Conservation (phyloP, 192 early-diverging fungal species). For the Gaertneriomyces sp. region DNA sequence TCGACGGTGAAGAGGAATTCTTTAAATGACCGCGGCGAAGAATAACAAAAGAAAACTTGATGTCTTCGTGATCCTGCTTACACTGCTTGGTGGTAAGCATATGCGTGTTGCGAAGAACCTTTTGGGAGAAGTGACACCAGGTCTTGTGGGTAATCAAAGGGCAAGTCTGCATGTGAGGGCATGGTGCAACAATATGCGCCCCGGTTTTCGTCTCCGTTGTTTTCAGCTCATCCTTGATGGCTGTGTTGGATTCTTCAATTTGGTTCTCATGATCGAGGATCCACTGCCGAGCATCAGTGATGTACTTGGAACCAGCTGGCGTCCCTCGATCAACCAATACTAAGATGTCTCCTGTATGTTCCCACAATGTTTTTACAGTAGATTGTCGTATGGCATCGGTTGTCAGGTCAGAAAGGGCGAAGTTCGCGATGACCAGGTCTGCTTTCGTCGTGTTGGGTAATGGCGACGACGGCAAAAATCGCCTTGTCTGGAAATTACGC, state of each 20-base stretch:
- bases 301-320: slow-evolving; percentile 61
- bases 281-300: slow-evolving; percentile 64
- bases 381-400: slow-evolving; percentile 58
- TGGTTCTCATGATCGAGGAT: slow-evolving; percentile 52
- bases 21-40: slow-evolving; percentile 62
- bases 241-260: slow-evolving; percentile 14
- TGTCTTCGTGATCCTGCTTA: slow-evolving; percentile 64
- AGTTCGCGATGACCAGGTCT: slow-evolving; percentile 74
- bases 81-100: slow-evolving; percentile 51
- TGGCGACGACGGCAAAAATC: slow-evolving; percentile 57
- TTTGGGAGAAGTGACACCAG: slow-evolving; percentile 85
- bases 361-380: slow-evolving; percentile 72
- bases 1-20: not conserved
- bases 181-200: slow-evolving; percentile 78
- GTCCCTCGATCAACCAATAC: slow-evolving; percentile 81
- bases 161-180: slow-evolving; percentile 70
- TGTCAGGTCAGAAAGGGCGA: slow-evolving; percentile 70
- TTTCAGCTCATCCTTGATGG: not conserved
- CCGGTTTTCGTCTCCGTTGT: not conserved
- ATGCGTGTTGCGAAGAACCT: slow-evolving; percentile 60
- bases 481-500: slow-evolving; percentile 47
- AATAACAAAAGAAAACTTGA: slow-evolving; percentile 75
- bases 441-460: slow-evolving; percentile 27
- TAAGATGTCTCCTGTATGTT: slow-evolving; percentile 71
- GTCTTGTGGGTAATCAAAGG: slow-evolving; percentile 56